Evolutionary conservation across 352 stramenopile species (phyloP).

Genomic region (Globisporangium paddicum): DNA sequence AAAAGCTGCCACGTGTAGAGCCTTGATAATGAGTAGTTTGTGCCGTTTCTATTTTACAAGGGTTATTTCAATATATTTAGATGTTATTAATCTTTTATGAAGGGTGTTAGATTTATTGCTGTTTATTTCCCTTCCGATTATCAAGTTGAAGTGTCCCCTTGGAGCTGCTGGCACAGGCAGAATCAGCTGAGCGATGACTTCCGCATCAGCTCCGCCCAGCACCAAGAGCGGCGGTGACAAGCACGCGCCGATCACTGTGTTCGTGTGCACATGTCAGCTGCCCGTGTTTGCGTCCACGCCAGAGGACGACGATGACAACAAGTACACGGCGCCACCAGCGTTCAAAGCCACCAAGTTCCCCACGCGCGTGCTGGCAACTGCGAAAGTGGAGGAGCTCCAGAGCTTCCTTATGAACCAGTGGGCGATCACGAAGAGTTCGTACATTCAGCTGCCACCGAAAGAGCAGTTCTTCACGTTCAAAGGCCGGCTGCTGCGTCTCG

Average conservation of each 20-base stretch:
- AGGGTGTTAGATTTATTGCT: not conserved
- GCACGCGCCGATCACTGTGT: conserved; percentile 36
- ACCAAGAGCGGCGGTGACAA: not conserved
- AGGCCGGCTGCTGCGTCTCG: conserved; percentile 54
- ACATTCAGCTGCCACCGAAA: conserved; percentile 27
- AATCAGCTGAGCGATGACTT: not conserved
- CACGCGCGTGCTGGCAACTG: conserved; percentile 31
- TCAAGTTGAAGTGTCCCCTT: not conserved
- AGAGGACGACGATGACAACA: conserved; percentile 5
- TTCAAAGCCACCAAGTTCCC: conserved; percentile 63
- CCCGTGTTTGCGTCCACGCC: conserved; percentile 17
- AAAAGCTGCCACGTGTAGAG: no score
- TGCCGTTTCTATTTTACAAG: no score
- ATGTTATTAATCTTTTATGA: no score
- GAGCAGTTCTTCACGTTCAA: conserved; percentile 79
- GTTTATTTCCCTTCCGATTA: no score
- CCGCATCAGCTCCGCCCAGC: not conserved
- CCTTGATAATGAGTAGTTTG: no score
- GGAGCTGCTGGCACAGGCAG: no score
- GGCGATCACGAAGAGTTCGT: conserved; percentile 54
- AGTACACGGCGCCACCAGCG: conserved; percentile 7
- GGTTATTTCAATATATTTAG: no score
- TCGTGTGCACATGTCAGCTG: conserved; percentile 55
- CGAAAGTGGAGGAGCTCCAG: conserved; percentile 43
- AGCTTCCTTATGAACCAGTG: conserved; percentile 58